Conservation (phyloP, 2,329 filamentous ascomycete genomes). For the Pseudocercospora macadamiae region DNA sequence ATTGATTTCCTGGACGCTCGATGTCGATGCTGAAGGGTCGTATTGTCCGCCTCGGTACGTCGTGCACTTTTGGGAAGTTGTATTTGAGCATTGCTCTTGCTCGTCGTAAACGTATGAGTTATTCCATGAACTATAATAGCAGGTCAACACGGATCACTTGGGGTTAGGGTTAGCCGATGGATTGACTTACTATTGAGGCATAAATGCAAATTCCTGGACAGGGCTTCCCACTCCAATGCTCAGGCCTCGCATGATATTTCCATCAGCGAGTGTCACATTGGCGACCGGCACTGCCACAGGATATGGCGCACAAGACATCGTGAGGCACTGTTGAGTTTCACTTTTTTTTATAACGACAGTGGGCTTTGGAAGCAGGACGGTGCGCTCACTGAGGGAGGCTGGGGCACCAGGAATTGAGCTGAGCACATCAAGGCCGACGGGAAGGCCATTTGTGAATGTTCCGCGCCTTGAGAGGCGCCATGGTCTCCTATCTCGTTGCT, state of each 20-base stretch:
- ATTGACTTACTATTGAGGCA: constrained; percentile 9
- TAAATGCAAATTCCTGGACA: constrained; percentile 19
- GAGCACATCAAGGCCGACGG: too few species aligned
- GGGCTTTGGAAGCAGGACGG: too few species aligned
- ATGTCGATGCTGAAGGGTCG: constrained; percentile 16
- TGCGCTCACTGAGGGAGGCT: too few species aligned
- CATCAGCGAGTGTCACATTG: constrained; percentile 18
- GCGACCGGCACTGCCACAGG: constrained; percentile 18
- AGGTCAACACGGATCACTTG: not conserved
- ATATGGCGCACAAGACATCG: too few species aligned
- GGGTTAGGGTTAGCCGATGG: not conserved
- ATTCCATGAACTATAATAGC: too few species aligned
- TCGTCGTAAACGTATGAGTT: constrained; percentile 18
- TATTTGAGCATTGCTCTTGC: constrained; percentile 16
- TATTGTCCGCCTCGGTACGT: constrained; percentile 25
- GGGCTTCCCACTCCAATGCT: constrained; percentile 13
- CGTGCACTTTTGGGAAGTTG: constrained; percentile 10
- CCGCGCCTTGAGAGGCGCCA: too few species aligned
- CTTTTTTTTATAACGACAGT: too few species aligned
- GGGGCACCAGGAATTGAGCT: too few species aligned
- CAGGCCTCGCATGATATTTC: constrained; percentile 19
- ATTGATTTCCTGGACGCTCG: not conserved
- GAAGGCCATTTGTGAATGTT: too few species aligned
- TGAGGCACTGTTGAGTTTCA: too few species aligned
- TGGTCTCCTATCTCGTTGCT: too few species aligned